These are phyloP conservation scores for Aspergillus kassunensis DNA, from an alignment of 495 filamentous ascomycete species.

Conservation along the genomic window DNA sequence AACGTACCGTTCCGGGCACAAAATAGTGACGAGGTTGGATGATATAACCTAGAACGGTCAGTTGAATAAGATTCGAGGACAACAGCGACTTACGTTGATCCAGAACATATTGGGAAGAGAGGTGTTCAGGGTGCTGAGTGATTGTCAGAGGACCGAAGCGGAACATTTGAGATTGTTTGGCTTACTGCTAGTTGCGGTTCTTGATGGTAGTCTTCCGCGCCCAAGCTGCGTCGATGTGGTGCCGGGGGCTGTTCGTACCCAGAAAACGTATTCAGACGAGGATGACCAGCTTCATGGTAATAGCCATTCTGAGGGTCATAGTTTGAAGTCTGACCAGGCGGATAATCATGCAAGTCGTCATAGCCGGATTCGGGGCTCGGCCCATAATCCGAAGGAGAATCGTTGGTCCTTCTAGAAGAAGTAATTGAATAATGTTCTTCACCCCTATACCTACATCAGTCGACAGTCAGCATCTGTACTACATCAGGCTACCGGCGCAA, in stretches of 20 bases:
- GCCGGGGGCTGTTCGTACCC: background rate
- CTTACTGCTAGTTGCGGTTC: background rate
- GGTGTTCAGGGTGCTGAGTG: background rate
- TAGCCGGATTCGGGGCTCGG: background rate
- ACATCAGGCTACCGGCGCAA: background rate
- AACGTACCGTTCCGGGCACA: constrained; percentile 3
- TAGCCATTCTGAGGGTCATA: no score
- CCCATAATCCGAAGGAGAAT: background rate
- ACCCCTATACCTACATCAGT: background rate
- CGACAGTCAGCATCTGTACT: background rate
- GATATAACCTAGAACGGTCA: background rate
- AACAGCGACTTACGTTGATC: constrained; percentile 4
- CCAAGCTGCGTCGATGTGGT: background rate
- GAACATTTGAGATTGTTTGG: background rate
- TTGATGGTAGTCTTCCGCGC: background rate
- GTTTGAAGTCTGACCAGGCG: no score
- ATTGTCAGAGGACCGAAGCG: background rate
- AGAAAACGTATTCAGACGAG: background rate
- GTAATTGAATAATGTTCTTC: background rate
- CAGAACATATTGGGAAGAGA: background rate
- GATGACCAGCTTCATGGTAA: no score
- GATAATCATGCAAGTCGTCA: background rate
- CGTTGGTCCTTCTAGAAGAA: background rate
- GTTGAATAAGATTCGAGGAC: background rate
- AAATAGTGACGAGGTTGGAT: background rate